Evolutionary conservation across 768 basidiomycete species (phyloP).

Genomic region (Filobasidium floriforme): DNA sequence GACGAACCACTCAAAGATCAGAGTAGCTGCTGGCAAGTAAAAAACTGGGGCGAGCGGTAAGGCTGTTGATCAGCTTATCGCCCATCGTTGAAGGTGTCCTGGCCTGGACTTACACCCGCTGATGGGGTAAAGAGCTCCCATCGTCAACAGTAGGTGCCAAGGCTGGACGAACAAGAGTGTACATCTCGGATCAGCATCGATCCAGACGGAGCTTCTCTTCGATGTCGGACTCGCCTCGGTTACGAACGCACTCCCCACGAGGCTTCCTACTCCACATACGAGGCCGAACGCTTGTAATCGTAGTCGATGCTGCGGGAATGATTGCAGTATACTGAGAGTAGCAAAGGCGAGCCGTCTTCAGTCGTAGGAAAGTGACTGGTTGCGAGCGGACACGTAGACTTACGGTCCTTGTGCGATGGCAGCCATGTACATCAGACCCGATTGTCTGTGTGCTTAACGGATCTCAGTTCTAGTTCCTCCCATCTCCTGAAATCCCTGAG

Average conservation of each 20-base stretch:
- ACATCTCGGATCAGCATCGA: neutral
- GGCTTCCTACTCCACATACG: constrained; percentile 20
- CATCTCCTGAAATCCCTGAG: too few relatives aligned
- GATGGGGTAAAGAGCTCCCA: constrained; percentile 35
- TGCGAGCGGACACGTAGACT: constrained; percentile 17
- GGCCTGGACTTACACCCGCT: constrained; percentile 15
- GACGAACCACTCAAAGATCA: constrained; percentile 41
- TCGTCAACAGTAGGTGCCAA: constrained; percentile 38
- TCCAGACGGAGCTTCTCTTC: neutral
- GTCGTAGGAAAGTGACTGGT: too few relatives aligned
- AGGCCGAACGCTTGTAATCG: constrained; percentile 28
- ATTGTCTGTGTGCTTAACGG: constrained; percentile 16
- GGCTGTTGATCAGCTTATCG: neutral
- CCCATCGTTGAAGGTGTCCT: too few relatives aligned
- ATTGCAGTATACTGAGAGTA: constrained; percentile 26
- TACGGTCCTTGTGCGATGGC: constrained; percentile 33
- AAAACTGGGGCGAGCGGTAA: constrained; percentile 16
- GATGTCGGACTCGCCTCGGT: constrained; percentile 25
- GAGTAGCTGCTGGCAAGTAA: constrained; percentile 35
- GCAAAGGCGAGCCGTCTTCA: too few relatives aligned
- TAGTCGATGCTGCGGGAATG: constrained; percentile 25
- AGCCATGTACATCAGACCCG: constrained; percentile 35
- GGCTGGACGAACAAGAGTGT: constrained; percentile 20
- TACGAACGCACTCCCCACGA: constrained; percentile 31
- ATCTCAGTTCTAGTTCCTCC: neutral